Evolutionary conservation across 768 basidiomycete genomes (phyloP).

Genomic region (Ramaria sp.): DNA sequence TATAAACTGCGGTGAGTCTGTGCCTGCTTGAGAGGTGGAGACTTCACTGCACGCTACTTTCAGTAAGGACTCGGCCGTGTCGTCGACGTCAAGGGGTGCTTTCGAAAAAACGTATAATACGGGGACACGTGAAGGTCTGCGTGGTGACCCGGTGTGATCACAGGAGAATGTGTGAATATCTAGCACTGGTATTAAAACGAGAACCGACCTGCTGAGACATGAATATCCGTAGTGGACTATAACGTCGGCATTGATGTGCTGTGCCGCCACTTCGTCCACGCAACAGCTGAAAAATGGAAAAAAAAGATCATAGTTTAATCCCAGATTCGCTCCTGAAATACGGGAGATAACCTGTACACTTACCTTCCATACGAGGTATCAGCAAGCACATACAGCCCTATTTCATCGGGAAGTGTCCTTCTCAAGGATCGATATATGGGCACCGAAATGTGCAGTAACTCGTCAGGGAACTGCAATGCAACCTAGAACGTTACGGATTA

Average conservation of each 20-base stretch:
- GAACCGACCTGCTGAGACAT: slow-evolving; percentile 79
- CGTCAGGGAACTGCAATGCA: slow-evolving; percentile 93
- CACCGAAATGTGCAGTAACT: slow-evolving; percentile 78
- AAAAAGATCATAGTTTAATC: background rate
- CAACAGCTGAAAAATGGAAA: slow-evolving; percentile 60
- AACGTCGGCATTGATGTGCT: slow-evolving; percentile 85
- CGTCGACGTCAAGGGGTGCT: slow-evolving; percentile 44
- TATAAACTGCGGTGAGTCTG: slow-evolving; percentile 23
- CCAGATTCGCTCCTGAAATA: background rate
- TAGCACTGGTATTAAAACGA: background rate
- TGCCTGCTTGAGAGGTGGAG: background rate
- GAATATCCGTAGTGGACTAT: slow-evolving; percentile 96
- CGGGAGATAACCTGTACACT: background rate
- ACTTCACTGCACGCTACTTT: slow-evolving; percentile 14
- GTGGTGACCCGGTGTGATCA: background rate
- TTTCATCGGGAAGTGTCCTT: slow-evolving; percentile 26
- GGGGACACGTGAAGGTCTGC: slow-evolving; percentile 76
- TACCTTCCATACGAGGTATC: slow-evolving; percentile 97
- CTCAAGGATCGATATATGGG: slow-evolving; percentile 67
- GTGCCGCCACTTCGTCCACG: slow-evolving; percentile 91
- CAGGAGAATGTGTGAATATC: background rate
- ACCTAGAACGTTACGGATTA: slow-evolving; percentile 32
- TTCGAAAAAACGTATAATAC: slow-evolving; percentile 88
- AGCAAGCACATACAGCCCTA: slow-evolving; percentile 73
- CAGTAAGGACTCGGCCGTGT: slow-evolving; percentile 35